Percentiles rank a stretch among this genome's conserved stretches.
These are phyloP conservation scores for Psidium guajava DNA, from an alignment of 345 rosid genomes.

Conservation along the genomic window DNA sequence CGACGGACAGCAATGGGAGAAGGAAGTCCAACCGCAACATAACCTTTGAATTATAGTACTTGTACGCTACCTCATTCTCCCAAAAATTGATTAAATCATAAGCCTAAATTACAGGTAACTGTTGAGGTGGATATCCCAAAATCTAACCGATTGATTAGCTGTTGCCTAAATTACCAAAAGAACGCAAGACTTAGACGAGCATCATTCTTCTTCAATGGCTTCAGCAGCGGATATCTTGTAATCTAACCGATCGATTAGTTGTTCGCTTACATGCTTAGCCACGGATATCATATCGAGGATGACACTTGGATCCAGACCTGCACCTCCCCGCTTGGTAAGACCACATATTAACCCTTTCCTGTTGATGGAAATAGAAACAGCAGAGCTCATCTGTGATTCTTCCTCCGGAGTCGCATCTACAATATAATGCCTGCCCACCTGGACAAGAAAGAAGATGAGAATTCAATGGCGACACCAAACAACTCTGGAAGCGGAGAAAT, in stretches of 20 bases:
- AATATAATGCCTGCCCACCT: constrained; percentile 72
- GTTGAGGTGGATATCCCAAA: constrained; percentile 45
- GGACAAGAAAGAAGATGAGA: background rate
- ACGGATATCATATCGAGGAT: constrained; percentile 85
- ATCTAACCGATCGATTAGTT: constrained; percentile 58
- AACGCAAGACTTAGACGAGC: background rate
- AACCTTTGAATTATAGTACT: background rate
- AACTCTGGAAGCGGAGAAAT: too few relatives aligned
- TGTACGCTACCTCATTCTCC: background rate
- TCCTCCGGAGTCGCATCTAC: constrained; percentile 92
- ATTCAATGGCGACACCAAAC: background rate
- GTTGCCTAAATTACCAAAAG: background rate
- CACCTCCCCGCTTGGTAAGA: constrained; percentile 69
- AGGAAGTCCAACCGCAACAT: background rate
- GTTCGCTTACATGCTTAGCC: constrained; percentile 55
- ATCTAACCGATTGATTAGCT: constrained; percentile 40
- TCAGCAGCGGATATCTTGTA: too few relatives aligned
- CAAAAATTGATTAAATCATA: background rate
- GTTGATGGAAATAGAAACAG: constrained; percentile 64
- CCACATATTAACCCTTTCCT: constrained; percentile 73
- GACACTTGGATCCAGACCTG: constrained; percentile 70
- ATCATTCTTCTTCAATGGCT: too few relatives aligned
- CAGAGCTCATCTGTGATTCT: constrained; percentile 94
- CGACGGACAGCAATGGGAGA: accelerated
- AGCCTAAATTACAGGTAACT: background rate